phyloP scores from a whole-genome alignment of 2,329 filamentous ascomycete species.

The Aaosphaeria arxii region DNA sequence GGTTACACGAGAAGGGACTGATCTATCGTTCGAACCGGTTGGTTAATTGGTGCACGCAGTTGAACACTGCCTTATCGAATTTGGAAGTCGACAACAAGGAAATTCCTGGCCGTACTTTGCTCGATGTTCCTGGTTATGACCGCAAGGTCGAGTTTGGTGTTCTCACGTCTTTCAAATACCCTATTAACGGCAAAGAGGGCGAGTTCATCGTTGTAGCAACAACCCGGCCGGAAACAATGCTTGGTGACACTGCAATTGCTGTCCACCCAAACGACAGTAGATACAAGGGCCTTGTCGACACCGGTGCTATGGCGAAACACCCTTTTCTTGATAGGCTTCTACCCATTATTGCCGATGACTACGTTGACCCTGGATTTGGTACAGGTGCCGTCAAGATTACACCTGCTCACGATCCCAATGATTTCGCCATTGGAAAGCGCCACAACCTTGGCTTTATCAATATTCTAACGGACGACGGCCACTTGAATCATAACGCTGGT shows the following conservation, averaged over 20 bases:
- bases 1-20: conserved; percentile 85
- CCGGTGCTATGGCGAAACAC: conserved; percentile 78
- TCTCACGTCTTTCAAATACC: conserved; percentile 85
- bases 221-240: conserved; percentile 91
- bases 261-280: conserved; percentile 84
- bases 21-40: conserved; percentile 92
- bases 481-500: conserved; percentile 82
- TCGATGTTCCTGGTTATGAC: conserved; percentile 93
- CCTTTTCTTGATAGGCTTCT: conserved; percentile 81
- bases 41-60: conserved; percentile 90
- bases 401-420: conserved; percentile 91
- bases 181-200: conserved; percentile 69
- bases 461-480: conserved; percentile 87
- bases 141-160: conserved; percentile 97
- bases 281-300: conserved; percentile 73
- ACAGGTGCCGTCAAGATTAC: conserved; percentile 97
- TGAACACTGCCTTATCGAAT: conserved; percentile 88
- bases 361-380: conserved; percentile 90
- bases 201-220: conserved; percentile 90
- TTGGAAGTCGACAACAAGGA: conserved; percentile 93
- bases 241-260: conserved; percentile 90
- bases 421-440: conserved; percentile 80
- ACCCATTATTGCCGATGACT: conserved; percentile 82
- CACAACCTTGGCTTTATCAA: conserved; percentile 76
- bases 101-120: conserved; percentile 75